Conservation (phyloP, 164 flowering plant species). For the Magnolia kwangsiensis region DNA sequence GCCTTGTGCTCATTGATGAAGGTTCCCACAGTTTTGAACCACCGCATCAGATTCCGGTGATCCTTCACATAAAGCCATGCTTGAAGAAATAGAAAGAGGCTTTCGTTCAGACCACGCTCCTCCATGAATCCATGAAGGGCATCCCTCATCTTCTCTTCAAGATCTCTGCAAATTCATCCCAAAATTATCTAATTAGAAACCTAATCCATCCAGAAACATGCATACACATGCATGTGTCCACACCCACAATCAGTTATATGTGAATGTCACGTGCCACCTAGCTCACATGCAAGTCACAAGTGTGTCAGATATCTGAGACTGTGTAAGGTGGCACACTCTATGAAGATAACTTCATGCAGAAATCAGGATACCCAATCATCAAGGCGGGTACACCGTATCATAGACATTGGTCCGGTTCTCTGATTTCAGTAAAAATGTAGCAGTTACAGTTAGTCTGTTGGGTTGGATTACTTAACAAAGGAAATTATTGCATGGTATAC, state of each 20-base stretch:
- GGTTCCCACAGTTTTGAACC: constrained; percentile 72
- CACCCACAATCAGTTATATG: neutral
- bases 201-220: neutral
- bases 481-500: too few relatives aligned
- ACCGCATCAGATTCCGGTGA: constrained; percentile 67
- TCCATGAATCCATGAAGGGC: constrained; percentile 64
- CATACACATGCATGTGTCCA: neutral
- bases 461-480: too few relatives aligned
- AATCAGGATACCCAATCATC: too few relatives aligned
- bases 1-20: constrained; percentile 33
- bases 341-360: too few relatives aligned
- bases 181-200: neutral
- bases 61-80: constrained; percentile 98
- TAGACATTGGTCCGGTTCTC: too few relatives aligned
- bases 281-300: too few relatives aligned
- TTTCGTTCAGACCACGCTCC: constrained; percentile 79
- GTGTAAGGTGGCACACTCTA: too few relatives aligned
- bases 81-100: constrained; percentile 82
- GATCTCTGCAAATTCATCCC: constrained; percentile 44
- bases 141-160: constrained; percentile 63
- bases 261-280: too few relatives aligned
- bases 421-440: too few relatives aligned
- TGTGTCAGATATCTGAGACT: too few relatives aligned
- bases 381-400: too few relatives aligned
- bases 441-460: too few relatives aligned